These are phyloP conservation scores for Zymoseptoria passerinii DNA, from an alignment of 2,329 filamentous ascomycete species.

Conservation along the genomic window DNA sequence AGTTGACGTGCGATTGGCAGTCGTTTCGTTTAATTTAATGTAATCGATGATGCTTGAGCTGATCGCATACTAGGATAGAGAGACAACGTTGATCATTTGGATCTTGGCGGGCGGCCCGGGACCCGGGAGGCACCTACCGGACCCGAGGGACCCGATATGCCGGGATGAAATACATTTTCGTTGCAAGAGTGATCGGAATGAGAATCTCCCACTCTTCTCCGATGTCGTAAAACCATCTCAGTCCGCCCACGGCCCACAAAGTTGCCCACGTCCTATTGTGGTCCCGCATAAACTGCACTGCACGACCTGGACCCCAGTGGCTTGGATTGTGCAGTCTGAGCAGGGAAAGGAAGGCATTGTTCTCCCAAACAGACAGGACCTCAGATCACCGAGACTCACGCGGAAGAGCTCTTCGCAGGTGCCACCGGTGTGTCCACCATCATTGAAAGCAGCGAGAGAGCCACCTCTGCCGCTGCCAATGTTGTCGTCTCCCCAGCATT, in stretches of 20 bases:
- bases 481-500: constrained; percentile 52
- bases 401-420: not conserved
- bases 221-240: not conserved
- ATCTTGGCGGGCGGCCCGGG: not conserved
- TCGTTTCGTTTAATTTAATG: not conserved
- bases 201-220: not conserved
- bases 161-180: not conserved
- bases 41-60: not conserved
- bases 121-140: not conserved
- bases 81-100: not conserved
- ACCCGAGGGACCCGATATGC: not conserved
- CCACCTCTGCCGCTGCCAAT: constrained; percentile 48
- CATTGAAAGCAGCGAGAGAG: constrained; percentile 41
- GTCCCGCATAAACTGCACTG: not conserved
- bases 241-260: not conserved
- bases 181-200: not conserved
- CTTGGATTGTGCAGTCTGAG: no score
- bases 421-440: constrained; percentile 39
- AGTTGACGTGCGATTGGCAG: not conserved
- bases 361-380: not conserved
- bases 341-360: not conserved
- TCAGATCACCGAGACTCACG: not conserved
- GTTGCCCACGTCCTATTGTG: not conserved
- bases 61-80: not conserved
- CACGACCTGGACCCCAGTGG: not conserved